These are phyloP conservation scores for Arthrobotrys conoides DNA, from an alignment of 2,329 filamentous ascomycete species.

Conservation along the genomic window DNA sequence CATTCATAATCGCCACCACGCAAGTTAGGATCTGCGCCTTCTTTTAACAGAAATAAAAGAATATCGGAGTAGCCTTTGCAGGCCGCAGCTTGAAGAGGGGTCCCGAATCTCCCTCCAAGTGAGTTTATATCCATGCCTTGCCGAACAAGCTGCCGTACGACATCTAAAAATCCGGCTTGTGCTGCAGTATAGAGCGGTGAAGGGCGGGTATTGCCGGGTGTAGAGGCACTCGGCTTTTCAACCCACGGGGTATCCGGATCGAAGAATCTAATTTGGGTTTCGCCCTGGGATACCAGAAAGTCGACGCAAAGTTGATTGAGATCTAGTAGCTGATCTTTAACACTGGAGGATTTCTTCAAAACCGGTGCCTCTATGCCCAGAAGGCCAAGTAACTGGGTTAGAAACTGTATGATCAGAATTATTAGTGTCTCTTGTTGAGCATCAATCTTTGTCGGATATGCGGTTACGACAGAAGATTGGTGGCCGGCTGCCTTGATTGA, in stretches of 20 bases:
- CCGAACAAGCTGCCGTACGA: conserved; percentile 11
- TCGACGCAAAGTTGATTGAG: conserved; percentile 26
- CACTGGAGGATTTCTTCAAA: neutral
- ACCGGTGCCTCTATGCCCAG: neutral
- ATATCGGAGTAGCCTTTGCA: conserved; percentile 28
- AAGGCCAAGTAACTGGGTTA: neutral
- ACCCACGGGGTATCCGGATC: conserved; percentile 30
- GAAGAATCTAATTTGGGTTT: conserved; percentile 27
- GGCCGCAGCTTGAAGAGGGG: conserved; percentile 20
- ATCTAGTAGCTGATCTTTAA: neutral
- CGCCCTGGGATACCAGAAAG: conserved; percentile 15
- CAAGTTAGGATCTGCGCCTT: conserved; percentile 16
- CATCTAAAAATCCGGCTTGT: conserved; percentile 30
- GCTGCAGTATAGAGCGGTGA: conserved; percentile 25
- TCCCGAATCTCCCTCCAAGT: conserved; percentile 21
- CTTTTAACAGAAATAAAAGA: conserved; percentile 4
- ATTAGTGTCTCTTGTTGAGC: too few relatives aligned
- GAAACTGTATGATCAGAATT: too few relatives aligned
- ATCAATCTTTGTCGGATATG: too few relatives aligned
- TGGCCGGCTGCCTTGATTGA: neutral
- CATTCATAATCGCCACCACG: conserved; percentile 14
- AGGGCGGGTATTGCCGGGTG: neutral
- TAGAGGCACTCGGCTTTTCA: conserved; percentile 11
- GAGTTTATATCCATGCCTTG: conserved; percentile 17
- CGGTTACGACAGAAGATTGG: neutral